Evolutionary conservation across 345 rosid genomes (phyloP).

Genomic region (Eucalyptus curtisii): DNA sequence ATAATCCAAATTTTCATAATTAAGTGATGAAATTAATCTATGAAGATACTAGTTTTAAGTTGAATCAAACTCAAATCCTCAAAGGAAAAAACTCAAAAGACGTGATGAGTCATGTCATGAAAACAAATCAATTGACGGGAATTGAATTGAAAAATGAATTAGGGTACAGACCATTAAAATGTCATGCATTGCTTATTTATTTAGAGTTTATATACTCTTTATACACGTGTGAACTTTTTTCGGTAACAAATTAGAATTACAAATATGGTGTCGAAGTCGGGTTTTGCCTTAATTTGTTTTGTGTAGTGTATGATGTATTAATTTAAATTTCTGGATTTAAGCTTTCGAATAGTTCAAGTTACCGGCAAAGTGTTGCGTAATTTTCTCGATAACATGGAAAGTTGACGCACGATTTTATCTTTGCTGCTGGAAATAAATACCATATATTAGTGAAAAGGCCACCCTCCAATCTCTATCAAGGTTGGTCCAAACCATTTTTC

Average conservation of each 20-base stretch:
- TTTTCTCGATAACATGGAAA: not conserved
- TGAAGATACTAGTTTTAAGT: not conserved
- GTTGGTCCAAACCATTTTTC: not conserved
- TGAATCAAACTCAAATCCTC: not conserved
- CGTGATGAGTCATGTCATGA: not conserved
- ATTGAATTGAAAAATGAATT: not conserved
- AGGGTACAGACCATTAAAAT: not conserved
- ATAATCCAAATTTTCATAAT: not conserved
- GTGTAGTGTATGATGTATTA: accelerated
- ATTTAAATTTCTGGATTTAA: not conserved
- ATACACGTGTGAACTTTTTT: not conserved
- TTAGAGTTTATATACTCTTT: not conserved
- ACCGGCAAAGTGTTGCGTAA: accelerated
- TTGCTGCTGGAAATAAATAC: not conserved
- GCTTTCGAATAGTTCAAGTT: not conserved
- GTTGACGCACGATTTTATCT: not conserved
- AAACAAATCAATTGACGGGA: accelerated
- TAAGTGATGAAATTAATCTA: not conserved
- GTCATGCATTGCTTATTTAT: not conserved
- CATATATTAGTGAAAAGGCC: not conserved
- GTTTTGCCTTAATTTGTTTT: not conserved
- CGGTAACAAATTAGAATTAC: accelerated
- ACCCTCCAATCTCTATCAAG: not conserved
- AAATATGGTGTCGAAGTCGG: accelerated
- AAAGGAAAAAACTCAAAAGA: not conserved